phyloP scores from a whole-genome alignment of 345 rosid genomes.

The Salix caprea region DNA sequence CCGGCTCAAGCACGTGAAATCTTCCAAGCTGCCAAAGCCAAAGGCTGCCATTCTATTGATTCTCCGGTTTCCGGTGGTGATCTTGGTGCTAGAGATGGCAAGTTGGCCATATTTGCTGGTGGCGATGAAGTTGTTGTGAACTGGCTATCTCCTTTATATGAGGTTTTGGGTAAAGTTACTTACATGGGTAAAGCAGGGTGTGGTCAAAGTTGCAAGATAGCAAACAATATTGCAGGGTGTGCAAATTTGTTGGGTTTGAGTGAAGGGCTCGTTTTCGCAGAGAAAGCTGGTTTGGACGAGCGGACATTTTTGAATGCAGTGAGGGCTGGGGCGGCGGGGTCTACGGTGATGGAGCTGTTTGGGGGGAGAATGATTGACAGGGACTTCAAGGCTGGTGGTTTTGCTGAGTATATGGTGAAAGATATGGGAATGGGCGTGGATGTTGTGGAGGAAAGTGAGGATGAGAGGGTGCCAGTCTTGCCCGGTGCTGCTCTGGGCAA shows the following conservation, averaged over 20 bases:
- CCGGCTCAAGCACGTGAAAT: conserved; percentile 63
- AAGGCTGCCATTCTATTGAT: conserved; percentile 61
- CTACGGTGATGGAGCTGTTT: conserved; percentile 62
- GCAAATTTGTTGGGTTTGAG: conserved; percentile 67
- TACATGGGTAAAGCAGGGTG: conserved; percentile 72
- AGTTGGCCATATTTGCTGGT: conserved; percentile 57
- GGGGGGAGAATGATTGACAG: conserved; percentile 63
- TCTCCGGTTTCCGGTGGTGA: conserved; percentile 78
- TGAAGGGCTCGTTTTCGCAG: conserved; percentile 71
- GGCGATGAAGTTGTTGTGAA: conserved; percentile 55
- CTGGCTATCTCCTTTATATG: conserved; percentile 57
- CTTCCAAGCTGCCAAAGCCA: conserved; percentile 38
- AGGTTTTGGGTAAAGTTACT: conserved; percentile 48
- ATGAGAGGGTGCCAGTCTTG: conserved; percentile 35
- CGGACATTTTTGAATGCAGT: conserved; percentile 42
- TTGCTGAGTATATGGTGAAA: conserved; percentile 77
- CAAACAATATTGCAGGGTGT: conserved; percentile 69
- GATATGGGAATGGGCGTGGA: conserved; percentile 79
- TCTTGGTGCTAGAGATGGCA: conserved; percentile 68
- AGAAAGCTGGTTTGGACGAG: conserved; percentile 57
- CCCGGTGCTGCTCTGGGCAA: conserved; percentile 74
- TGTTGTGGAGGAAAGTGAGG: conserved; percentile 44
- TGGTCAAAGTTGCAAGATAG: conserved; percentile 78
- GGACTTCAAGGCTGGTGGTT: conserved; percentile 66
- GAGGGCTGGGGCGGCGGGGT: conserved; percentile 59